phyloP scores from a whole-genome alignment of 305 asterid genomes.

The Solanum hybrid region DNA sequence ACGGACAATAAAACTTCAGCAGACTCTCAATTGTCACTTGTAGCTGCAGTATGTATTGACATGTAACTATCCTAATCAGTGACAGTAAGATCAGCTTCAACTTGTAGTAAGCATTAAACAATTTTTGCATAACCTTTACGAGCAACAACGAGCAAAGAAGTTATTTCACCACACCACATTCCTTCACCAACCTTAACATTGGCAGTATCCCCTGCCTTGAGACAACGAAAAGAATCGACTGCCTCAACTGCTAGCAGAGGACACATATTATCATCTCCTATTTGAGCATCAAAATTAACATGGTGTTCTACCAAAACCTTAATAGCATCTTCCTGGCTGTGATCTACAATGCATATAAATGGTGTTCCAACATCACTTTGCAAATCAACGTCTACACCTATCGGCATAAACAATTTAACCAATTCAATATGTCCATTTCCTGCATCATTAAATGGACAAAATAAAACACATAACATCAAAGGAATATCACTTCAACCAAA shows the following conservation, averaged over 20 bases:
- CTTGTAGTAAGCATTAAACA: constrained; percentile 61
- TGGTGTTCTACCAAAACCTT: constrained; percentile 58
- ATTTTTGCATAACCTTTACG: constrained; percentile 67
- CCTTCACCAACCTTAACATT: constrained; percentile 75
- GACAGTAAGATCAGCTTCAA: constrained; percentile 81
- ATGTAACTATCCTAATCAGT: constrained; percentile 65
- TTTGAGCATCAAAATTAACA: constrained; percentile 63
- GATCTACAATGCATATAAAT: constrained; percentile 92
- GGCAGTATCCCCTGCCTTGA: constrained; percentile 74
- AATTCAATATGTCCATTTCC: constrained; percentile 48
- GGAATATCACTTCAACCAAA: no score
- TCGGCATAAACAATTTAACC: constrained; percentile 46
- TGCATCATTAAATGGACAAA: neutral
- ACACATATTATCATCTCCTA: constrained; percentile 10
- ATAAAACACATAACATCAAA: no score
- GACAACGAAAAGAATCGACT: constrained; percentile 62
- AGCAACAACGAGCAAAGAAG: constrained; percentile 91
- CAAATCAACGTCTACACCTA: constrained; percentile 55
- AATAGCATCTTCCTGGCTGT: constrained; percentile 67
- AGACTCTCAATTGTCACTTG: constrained; percentile 46
- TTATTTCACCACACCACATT: constrained; percentile 11
- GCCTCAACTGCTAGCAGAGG: constrained; percentile 83
- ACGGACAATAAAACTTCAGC: constrained; percentile 64
- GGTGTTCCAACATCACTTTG: constrained; percentile 88
- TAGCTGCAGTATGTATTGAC: constrained; percentile 75